Evolutionary conservation across 768 basidiomycete species (phyloP).

Genomic region (Hypholoma sublateritium): DNA sequence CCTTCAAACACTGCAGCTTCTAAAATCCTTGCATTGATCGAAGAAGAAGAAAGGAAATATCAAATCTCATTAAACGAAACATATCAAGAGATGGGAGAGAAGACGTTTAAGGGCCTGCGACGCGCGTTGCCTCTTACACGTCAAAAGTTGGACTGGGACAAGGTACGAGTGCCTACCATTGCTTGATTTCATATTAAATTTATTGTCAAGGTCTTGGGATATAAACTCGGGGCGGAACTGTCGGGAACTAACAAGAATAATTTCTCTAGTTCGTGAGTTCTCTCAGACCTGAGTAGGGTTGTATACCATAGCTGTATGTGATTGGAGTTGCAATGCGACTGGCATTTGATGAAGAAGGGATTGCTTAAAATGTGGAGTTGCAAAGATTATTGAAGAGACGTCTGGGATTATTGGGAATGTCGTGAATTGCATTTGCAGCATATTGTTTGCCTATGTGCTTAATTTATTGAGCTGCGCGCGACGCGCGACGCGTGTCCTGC

Average conservation of each 20-base stretch:
- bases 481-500: no score
- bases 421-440: no score
- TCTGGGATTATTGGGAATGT: no score
- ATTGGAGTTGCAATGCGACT: no score
- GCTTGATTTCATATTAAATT: not conserved
- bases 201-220: conserved; percentile 39
- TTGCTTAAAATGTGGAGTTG: no score
- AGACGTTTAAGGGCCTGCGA: conserved; percentile 88
- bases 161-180: conserved; percentile 43
- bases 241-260: conserved; percentile 58
- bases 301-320: no score
- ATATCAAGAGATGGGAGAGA: conserved; percentile 90
- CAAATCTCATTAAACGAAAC: conserved; percentile 78
- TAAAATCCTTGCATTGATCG: conserved; percentile 79
- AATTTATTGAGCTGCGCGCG: no score
- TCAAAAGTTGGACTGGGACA: conserved; percentile 96
- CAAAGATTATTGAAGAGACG: no score
- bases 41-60: conserved; percentile 76
- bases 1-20: conserved; percentile 53
- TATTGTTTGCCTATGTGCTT: no score
- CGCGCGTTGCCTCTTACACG: conserved; percentile 90
- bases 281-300: not conserved
- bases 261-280: conserved; percentile 33
- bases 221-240: conserved; percentile 78
- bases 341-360: no score